These are phyloP conservation scores for Rhizophora apiculata DNA, from an alignment of 345 rosid genomes.

Conservation along the genomic window DNA sequence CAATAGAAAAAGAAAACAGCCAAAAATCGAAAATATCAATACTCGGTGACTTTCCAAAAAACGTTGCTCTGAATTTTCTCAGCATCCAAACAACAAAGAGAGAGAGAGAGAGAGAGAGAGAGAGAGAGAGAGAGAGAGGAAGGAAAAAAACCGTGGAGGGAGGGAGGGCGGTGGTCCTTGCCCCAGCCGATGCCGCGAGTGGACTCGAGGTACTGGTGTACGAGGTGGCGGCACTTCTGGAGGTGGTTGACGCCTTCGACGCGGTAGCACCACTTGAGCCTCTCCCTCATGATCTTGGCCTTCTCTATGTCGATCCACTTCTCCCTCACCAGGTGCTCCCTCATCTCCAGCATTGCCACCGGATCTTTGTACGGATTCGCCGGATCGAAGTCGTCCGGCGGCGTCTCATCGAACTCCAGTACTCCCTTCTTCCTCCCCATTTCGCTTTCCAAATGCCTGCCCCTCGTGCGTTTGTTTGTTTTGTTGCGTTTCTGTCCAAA, in stretches of 20 bases:
- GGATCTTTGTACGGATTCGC: conserved; percentile 88
- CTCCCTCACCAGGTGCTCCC: conserved; percentile 92
- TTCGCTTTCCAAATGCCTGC: conserved; percentile 1
- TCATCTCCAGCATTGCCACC: conserved; percentile 97
- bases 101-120: not conserved
- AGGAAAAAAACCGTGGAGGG: conserved; percentile 61
- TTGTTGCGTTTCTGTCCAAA: no score
- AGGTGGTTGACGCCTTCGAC: conserved; percentile 94
- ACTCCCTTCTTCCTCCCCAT: conserved; percentile 97
- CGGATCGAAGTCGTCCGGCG: conserved; percentile 97
- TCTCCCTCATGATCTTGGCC: conserved; percentile 93
- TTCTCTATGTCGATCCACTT: conserved; percentile 99
- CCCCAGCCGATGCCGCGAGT: conserved; percentile 99
- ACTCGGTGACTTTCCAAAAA: not conserved
- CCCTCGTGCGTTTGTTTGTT: no score
- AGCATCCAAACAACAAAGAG: not conserved
- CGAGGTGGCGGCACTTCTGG: conserved; percentile 96
- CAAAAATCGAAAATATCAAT: not conserved
- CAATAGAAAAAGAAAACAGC: not conserved
- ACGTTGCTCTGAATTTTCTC: not conserved
- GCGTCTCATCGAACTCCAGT: conserved; percentile 86
- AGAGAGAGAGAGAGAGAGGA: not conserved
- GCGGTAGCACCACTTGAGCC: conserved; percentile 92
- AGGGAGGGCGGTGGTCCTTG: conserved; percentile 90
- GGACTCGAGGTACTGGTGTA: conserved; percentile 82